Evolutionary conservation across 176 grass and related monocot genomes (phyloP).

Genomic region (Bolboschoenus planiculmis): DNA sequence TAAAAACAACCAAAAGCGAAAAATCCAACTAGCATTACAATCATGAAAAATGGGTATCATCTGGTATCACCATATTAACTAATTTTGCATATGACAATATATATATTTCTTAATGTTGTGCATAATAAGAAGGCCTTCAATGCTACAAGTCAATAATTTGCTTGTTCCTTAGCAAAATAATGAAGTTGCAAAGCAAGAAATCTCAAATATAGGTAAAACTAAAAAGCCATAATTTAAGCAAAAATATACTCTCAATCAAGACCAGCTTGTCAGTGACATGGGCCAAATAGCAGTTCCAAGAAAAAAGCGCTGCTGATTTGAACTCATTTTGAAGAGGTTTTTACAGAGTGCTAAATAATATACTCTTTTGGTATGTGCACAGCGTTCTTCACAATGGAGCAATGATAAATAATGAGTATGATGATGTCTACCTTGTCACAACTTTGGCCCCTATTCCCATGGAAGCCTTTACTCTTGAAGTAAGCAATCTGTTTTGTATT

Average conservation of each 20-base stretch:
- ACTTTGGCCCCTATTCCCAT: slow-evolving; percentile 75
- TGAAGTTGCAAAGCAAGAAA: neutral
- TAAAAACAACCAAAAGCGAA: too few species aligned
- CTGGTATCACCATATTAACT: neutral
- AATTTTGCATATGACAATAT: too few species aligned
- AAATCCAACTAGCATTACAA: too few species aligned
- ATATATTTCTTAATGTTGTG: neutral
- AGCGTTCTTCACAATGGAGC: slow-evolving; percentile 5
- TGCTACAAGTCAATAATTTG: neutral
- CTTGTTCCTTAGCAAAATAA: neutral
- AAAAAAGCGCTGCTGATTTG: neutral
- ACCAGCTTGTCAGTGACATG: neutral
- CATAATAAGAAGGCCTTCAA: neutral
- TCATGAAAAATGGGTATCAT: neutral
- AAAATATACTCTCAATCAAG: too few species aligned
- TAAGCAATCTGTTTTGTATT: slow-evolving; percentile 5
- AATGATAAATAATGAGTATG: slow-evolving; percentile 68
- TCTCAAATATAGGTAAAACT: neutral
- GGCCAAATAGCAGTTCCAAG: too few species aligned
- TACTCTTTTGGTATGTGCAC: neutral
- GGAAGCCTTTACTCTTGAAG: slow-evolving; percentile 72
- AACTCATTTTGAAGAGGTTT: neutral
- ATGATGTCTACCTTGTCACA: slow-evolving; percentile 87
- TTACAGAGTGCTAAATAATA: neutral
- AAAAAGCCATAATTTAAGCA: neutral